Evolutionary conservation across 73 alveolate genomes (phyloP), one percentile per base, ranked within the genome.

Genomic region (Paramecium bursaria): DNA sequence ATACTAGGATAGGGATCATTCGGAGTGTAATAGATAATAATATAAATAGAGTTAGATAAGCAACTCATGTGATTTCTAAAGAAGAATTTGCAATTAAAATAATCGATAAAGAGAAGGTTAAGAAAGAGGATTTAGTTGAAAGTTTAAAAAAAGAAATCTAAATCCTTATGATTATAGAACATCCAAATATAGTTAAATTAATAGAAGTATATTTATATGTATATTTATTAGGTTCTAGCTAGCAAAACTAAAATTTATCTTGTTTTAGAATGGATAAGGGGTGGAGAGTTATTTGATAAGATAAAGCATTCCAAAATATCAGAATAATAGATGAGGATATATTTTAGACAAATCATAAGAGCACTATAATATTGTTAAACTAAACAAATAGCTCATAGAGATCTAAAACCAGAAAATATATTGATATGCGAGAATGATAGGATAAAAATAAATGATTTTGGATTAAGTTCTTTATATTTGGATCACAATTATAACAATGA

Each of bases 391-490:
- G 88, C 89, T 23, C 99, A 96, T 74, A 67, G 98, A 75, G 98
- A 96, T 88, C 85, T 96, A 29, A 96, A 93, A 75, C 97, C 97
- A 23, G 94, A 91, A 26, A 96, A 96, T 86, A 91, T 96, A 47
- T 87, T 94, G 42, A 61, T 94, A 31, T 92, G 95, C 85, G 89
- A 92, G 57, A 85, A 87, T 11, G 93, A 95, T 51, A 85, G 92
- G 26, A 80, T 93, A 39, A 86, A 95, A 90, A 91, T 95, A 27
- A 88, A 94, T 73, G 99, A 94, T 57, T 95, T 95, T 90, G 98
- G 97, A 48, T 89, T 93, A 19, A 93, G 97, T 6, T 75, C 88
- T 11, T 46, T 86, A 10, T 86, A 46, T 75, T 44, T 50, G 44
- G 86, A 74, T 50, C 85, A 75, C 6, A 35, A 53, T 39, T 50